Evolutionary conservation across 164 flowering plant genomes (phyloP), one percentile per base, ranked within the genome.

Genomic region (Vitis rotundifolia): DNA sequence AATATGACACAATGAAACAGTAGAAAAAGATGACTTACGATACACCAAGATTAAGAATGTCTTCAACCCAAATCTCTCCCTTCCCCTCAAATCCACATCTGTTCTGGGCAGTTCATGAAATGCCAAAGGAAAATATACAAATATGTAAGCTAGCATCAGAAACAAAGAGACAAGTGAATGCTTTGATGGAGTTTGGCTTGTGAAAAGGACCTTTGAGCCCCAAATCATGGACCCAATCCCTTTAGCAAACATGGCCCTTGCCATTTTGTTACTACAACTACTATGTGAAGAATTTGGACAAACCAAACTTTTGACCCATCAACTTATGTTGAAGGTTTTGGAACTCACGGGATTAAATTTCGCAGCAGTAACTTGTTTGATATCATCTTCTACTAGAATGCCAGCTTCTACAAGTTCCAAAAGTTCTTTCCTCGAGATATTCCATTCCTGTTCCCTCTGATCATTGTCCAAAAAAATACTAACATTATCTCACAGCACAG

Each of bases 401-500:
- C 99, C 99, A 73, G 74, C 86, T 76, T 89, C 79, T 44, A 89
- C 96, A 61, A 95, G 93, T 77, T 95, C 99, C 78, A 84, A 59
- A 11, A 95, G 91, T 78, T 95, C 99, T 74, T 88, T 95, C 85
- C 83, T 90, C 54, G 99, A 95, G 74, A 95, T 90, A 76, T 95
- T 95, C 99, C 99, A 95, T 68, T 95, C 99, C 85, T 95, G 99
- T 71, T 92, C 99, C 73, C 99, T 95, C 99, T 95, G 80, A 63
- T 66, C 67, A 83, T 63, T 26, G 63, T 50, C 57, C 55, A 78
- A 31, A 44, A 63, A 44, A 14, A 28, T 64, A 37, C 61, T 29
- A 18, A 22, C 44, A 53, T 69, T 44, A 74, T 28, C 11, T 58
- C 28, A 68, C 11, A 49, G 59, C n/a, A 53, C 56, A 22, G 19